Evolutionary conservation across 2,329 filamentous ascomycete species (phyloP).

Genomic region (Alternaria arbusti): DNA sequence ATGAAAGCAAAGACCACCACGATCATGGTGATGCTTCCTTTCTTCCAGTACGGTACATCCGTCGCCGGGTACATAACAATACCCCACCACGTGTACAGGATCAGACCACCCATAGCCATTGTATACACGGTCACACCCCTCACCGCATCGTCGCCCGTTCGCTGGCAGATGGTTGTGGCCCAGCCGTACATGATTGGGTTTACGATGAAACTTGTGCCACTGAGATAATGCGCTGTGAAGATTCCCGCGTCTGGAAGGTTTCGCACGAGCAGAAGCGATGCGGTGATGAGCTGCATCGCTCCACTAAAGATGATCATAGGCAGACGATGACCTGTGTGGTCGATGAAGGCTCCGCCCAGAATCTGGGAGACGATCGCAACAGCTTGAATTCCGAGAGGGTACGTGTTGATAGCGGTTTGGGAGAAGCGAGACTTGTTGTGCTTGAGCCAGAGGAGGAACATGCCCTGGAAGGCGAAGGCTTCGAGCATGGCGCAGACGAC

Average conservation of each 20-base stretch:
- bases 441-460: slow-evolving; percentile 30
- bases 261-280: slow-evolving; percentile 41
- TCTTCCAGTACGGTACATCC: slow-evolving; percentile 52
- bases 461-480: slow-evolving; percentile 35
- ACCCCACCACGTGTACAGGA: slow-evolving; percentile 55
- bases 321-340: slow-evolving; percentile 40
- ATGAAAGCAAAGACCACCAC: slow-evolving; percentile 27
- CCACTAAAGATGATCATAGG: slow-evolving; percentile 43
- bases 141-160: slow-evolving; percentile 50
- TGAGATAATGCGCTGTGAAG: slow-evolving; percentile 47
- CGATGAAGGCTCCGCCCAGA: slow-evolving; percentile 44
- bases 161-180: slow-evolving; percentile 47
- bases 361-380: slow-evolving; percentile 60
- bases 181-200: slow-evolving; percentile 49
- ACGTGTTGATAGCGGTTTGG: slow-evolving; percentile 61
- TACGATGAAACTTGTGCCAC: slow-evolving; percentile 47
- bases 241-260: slow-evolving; percentile 37
- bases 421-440: slow-evolving; percentile 27
- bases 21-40: slow-evolving; percentile 47
- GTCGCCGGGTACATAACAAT: slow-evolving; percentile 52
- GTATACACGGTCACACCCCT: slow-evolving; percentile 49
- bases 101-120: slow-evolving; percentile 47
- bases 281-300: slow-evolving; percentile 40
- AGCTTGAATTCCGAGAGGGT: slow-evolving; percentile 63
- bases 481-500: slow-evolving; percentile 43